Base-by-base conservation (phyloP, 129 eudicot species). In the carrot (Daucus carota) region DNA sequence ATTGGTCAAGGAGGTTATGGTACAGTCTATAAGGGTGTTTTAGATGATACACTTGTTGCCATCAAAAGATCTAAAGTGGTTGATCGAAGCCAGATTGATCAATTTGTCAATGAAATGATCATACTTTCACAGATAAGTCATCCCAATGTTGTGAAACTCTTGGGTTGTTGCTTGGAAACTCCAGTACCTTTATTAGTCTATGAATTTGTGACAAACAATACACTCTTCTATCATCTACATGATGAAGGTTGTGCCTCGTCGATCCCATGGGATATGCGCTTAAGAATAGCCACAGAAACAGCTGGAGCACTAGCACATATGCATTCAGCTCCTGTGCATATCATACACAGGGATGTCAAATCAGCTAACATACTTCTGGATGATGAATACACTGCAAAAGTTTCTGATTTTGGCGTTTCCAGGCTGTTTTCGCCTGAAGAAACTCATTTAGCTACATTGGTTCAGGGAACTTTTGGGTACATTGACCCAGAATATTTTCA, bases 1-100 rank as follows among this genome's bases (percentile, higher is more conserved):
- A 26, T 78, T 20, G 81, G 72, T 28, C 76, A 24, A 54, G 81
- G 81, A 71, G 76, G 81, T 8, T 41, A 50, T 31, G 76, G 81
- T 24, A 78, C 76, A 38, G 72, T 70, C 33, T 74, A 52, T n/a
- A 74, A 52, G 29, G 77, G 68, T 50, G 8, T 50, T 24, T 33
- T 74, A 33, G 66, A 1, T 45, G 33, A 74, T 10, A 33, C 24
- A 8, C 0, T 47, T n/a, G 77, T 74, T 48, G 46, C 68, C 45
- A 74, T 73, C 28, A 73, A 73, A 32, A 73, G 54, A 44, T 73
- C 76, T 41, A 73, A 73, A 47, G 22, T 73, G 9, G 63, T 47
- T 31, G 63, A 73, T 18, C 29, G 57, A 18, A 22, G 47, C 70
- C 78, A 75, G 57, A 75, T 57, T 10, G 66, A 59, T 59, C 66